Evolutionary conservation across 2,329 filamentous ascomycete species (phyloP), one percentile per base, ranked within the genome.

Genomic region (Corynespora cassiicola): DNA sequence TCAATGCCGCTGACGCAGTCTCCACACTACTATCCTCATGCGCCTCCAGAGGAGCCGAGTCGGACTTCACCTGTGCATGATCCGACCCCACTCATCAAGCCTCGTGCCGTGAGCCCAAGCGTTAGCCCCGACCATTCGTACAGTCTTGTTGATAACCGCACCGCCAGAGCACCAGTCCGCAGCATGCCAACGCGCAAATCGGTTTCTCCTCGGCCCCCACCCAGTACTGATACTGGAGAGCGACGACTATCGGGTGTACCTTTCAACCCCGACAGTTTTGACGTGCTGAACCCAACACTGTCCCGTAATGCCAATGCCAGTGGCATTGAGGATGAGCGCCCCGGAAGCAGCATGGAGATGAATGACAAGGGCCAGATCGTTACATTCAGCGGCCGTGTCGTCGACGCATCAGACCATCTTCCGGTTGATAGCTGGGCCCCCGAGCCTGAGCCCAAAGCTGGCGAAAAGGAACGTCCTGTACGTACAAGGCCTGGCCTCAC

Each of bases 351-450:
- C 33, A 72, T 76, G 48, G 80, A 67, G 26, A 52, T 63, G 46
- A 67, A 83, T 36, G 70, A 75, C 1, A 77, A 79, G 34, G 84
- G 81, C 7, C 88, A 88, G 57, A 89, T 91, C 45, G 83, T 90
- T 36, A 86, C 82, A 1, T 78, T 87, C 47, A 86, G 90, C 59
- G 88, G 88, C 6, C 78, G 85, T 38, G 85, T 90, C 55, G 79
- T 92, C 38, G 88, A 92, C 58, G 88, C 88, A 1, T 89, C 86
- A 1, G 88, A 92, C 64, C 87, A 91, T 59, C 75, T 91, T 10
- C 88, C 88, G 0, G 80, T 89, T 61, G 83, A 88, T 38, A 82
- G 82, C 1, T 90, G 86, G 86, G 87, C 87, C 2, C 86, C 87
- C 0, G 87, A 90, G 56, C 87, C 87, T 0, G 85, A 88, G 52